Percentiles rank a stretch among this genome's conserved stretches.
phyloP scores from a whole-genome alignment of 1,284 basidiomycete genomes.

The Moniliophthora roreri region DNA sequence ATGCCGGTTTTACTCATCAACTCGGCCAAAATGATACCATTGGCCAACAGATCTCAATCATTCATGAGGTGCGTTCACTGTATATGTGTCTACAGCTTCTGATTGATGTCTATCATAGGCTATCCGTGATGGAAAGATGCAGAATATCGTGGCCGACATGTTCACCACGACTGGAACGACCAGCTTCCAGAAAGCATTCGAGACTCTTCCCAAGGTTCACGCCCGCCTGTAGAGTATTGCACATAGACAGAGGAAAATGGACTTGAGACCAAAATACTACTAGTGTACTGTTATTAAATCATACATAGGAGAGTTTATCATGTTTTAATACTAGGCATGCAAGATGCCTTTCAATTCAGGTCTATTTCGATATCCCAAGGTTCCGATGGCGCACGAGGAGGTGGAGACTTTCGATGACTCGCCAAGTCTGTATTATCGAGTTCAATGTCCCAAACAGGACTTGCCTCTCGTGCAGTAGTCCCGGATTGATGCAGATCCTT shows the following conservation, averaged over 20 bases:
- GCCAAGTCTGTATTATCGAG: neutral
- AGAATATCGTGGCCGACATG: slow-evolving; percentile 46
- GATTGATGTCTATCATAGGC: slow-evolving; percentile 32
- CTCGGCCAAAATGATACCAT: slow-evolving; percentile 58
- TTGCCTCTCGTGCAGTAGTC: slow-evolving; percentile 6
- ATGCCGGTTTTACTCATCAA: slow-evolving; percentile 46
- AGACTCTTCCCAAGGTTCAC: neutral
- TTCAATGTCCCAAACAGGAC: slow-evolving; percentile 13
- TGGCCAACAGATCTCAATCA: slow-evolving; percentile 66
- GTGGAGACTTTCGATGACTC: neutral
- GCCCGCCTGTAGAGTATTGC: slow-evolving; percentile 1
- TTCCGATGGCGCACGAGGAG: neutral
- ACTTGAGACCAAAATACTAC: neutral
- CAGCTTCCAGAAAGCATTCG: neutral
- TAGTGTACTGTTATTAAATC: neutral
- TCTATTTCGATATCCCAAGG: slow-evolving; percentile 17
- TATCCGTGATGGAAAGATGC: slow-evolving; percentile 73
- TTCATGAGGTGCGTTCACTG: slow-evolving; percentile 57
- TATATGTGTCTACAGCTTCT: neutral
- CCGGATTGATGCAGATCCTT: neutral
- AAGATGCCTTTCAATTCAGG: slow-evolving; percentile 1
- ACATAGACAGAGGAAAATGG: slow-evolving; percentile 22
- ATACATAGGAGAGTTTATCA: too few species aligned
- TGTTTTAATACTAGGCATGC: too few species aligned
- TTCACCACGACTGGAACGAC: neutral